A percentile compares a stretch with the other conserved stretches of the same genome.
Conservation (phyloP, 2,329 filamentous ascomycete genomes). For the Calonectria montana region DNA sequence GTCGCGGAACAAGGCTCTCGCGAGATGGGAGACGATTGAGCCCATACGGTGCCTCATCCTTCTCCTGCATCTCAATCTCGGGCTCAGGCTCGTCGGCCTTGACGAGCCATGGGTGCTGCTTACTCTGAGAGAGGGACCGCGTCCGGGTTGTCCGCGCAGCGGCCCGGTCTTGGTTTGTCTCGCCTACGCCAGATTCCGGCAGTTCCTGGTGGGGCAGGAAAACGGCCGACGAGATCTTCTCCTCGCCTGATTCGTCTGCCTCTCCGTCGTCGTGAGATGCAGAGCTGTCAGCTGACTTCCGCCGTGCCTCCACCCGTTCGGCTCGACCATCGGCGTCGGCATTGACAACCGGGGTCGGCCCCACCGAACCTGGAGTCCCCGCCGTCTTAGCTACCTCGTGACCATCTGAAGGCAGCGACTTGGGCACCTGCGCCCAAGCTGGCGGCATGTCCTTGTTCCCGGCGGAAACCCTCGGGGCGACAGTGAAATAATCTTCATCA, state of each 20-base stretch:
- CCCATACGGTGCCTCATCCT: constrained; percentile 34
- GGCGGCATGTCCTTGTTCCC: constrained; percentile 23
- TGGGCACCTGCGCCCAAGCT: constrained; percentile 30
- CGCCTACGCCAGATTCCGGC: constrained; percentile 47
- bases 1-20: constrained; percentile 44
- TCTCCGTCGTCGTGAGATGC: constrained; percentile 53
- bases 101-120: constrained; percentile 65
- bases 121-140: constrained; percentile 55
- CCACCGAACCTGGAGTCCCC: constrained; percentile 36
- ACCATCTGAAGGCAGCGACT: constrained; percentile 28
- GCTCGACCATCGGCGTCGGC: constrained; percentile 36
- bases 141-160: constrained; percentile 59
- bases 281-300: constrained; percentile 53
- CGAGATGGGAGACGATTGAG: constrained; percentile 42
- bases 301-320: constrained; percentile 46
- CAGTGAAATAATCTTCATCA: constrained; percentile 40
- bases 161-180: constrained; percentile 48
- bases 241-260: constrained; percentile 75
- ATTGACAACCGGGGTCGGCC: constrained; percentile 37
- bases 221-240: constrained; percentile 88
- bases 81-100: constrained; percentile 65
- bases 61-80: constrained; percentile 42
- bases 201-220: constrained; percentile 81
- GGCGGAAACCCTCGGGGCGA: constrained; percentile 22
- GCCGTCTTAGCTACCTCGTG: constrained; percentile 37